A percentile compares a stretch with the other conserved stretches of the same genome.
These are phyloP conservation scores for Candida pseudofarinosa DNA, from an alignment of 805 yeast genomes.

Conservation along the genomic window DNA sequence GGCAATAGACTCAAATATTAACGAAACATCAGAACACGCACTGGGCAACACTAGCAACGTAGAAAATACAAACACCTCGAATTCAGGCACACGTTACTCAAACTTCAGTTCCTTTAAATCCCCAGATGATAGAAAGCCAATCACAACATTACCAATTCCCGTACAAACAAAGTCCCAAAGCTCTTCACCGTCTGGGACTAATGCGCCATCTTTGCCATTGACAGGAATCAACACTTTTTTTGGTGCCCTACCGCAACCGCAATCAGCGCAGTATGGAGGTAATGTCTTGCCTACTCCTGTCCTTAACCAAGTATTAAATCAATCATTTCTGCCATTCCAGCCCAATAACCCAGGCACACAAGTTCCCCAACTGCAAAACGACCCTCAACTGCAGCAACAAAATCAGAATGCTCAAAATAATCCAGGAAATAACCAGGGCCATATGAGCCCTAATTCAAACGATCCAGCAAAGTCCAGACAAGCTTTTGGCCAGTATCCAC, in stretches of 20 bases:
- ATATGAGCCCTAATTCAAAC: neutral
- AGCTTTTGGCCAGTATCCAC: conserved; percentile 2
- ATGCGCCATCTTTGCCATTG: conserved; percentile 36
- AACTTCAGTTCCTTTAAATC: conserved; percentile 23
- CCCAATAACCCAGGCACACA: conserved; percentile 12
- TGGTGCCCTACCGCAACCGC: conserved; percentile 22
- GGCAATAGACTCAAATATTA: conserved; percentile 29
- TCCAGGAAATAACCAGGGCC: neutral
- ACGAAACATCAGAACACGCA: conserved; percentile 1
- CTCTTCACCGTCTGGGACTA: conserved; percentile 35
- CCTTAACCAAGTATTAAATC: conserved; percentile 28
- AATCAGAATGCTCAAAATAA: conserved; percentile 9
- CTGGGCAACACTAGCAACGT: conserved; percentile 3
- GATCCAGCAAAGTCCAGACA: neutral
- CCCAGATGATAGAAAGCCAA: conserved; percentile 29
- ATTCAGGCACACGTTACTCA: conserved; percentile 12
- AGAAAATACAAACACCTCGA: conserved; percentile 1
- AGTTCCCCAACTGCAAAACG: conserved; percentile 21
- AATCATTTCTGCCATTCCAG: conserved; percentile 11
- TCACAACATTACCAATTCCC: conserved; percentile 31
- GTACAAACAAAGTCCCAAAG: conserved; percentile 36
- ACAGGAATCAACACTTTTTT: conserved; percentile 18
- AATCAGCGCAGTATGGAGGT: conserved; percentile 18
- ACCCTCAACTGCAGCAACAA: conserved; percentile 16
- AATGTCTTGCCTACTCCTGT: conserved; percentile 30